Evolutionary conservation across 2,329 filamentous ascomycete genomes (phyloP).

Genomic region (Calonectria hongkongensis): DNA sequence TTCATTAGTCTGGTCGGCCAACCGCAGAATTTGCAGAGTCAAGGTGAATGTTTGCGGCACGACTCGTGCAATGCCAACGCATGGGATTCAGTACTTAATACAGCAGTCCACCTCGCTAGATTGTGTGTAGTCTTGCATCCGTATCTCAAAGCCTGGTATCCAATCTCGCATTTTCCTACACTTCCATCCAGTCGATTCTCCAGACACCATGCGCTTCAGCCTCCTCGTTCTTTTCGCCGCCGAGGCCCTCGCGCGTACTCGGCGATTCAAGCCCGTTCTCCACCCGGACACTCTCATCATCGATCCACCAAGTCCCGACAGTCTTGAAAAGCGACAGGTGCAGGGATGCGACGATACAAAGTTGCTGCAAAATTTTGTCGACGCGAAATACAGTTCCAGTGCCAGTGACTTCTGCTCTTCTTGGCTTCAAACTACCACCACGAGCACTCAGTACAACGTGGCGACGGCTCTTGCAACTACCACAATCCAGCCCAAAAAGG

Average conservation of each 20-base stretch:
- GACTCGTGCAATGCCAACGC: neutral
- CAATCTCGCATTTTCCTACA: too few relatives aligned
- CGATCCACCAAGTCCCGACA: neutral
- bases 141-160: neutral
- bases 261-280: neutral
- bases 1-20: neutral
- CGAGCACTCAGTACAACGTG: constrained; percentile 11
- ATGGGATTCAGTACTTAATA: neutral
- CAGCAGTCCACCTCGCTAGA: too few relatives aligned
- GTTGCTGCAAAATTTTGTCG: neutral
- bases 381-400: neutral
- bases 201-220: neutral
- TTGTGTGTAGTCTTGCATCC: neutral
- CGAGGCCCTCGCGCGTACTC: neutral
- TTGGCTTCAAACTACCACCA: constrained; percentile 12
- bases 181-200: too few relatives aligned
- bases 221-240: neutral
- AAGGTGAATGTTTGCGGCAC: too few relatives aligned
- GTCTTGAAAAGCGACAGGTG: neutral
- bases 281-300: constrained; percentile 17
- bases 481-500: constrained; percentile 13
- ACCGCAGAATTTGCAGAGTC: neutral
- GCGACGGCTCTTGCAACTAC: constrained; percentile 7
- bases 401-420: constrained; percentile 5
- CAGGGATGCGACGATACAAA: neutral